phyloP scores from a whole-genome alignment of 2,329 filamentous ascomycete species.

The Simplicillium sp. region DNA sequence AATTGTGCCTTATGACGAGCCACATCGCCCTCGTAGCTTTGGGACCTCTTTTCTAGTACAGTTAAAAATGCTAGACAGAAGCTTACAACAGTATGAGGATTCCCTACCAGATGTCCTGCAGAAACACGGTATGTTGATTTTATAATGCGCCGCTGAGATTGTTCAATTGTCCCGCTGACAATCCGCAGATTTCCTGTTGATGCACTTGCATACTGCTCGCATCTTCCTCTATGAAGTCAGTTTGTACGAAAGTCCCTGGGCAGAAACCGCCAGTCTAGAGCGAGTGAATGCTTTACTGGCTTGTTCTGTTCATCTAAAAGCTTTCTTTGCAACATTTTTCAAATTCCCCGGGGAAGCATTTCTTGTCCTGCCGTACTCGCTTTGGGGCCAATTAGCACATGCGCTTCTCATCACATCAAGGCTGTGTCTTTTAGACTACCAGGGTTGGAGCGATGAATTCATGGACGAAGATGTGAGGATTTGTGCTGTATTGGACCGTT shows the following conservation, averaged over 20 bases:
- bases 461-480: slow-evolving; percentile 1
- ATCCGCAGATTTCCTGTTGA: background rate
- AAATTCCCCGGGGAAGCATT: background rate
- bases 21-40: background rate
- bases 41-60: slow-evolving; percentile 1
- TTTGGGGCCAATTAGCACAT: slow-evolving; percentile 5
- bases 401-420: slow-evolving; percentile 2
- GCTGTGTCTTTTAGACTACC: slow-evolving; percentile 1
- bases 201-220: slow-evolving; percentile 1
- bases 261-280: background rate
- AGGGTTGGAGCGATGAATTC: slow-evolving; percentile 1
- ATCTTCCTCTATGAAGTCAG: slow-evolving; percentile 4
- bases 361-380: background rate
- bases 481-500: background rate
- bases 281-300: slow-evolving; percentile 1
- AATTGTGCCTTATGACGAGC: slow-evolving; percentile 4
- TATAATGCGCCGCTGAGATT: background rate
- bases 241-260: slow-evolving; percentile 3
- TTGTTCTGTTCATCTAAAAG: slow-evolving; percentile 1
- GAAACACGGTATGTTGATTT: background rate
- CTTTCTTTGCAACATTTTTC: slow-evolving; percentile 1
- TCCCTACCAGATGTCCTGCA: background rate
- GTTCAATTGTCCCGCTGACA: background rate
- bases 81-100: slow-evolving; percentile 1
- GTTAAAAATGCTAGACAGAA: slow-evolving; percentile 1